Evolutionary conservation across 768 basidiomycete species (phyloP).

Genomic region (Russula abietina): DNA sequence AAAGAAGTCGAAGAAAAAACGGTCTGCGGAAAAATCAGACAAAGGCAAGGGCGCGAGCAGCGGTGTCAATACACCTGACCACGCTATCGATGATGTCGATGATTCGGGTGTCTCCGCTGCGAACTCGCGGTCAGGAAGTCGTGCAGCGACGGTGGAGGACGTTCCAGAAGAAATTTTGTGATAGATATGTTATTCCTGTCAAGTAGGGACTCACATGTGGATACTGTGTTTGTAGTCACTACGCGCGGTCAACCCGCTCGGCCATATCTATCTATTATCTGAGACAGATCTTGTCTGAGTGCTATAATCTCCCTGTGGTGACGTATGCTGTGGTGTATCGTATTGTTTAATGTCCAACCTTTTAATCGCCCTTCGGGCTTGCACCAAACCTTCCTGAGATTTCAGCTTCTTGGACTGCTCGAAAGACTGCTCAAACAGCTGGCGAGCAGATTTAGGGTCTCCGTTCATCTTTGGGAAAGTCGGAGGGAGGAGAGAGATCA

Average conservation of each 20-base stretch:
- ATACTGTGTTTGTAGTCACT: slow-evolving; percentile 9
- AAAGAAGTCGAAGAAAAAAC: slow-evolving; percentile 60
- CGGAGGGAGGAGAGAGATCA: too few relatives aligned
- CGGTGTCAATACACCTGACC: slow-evolving; percentile 32
- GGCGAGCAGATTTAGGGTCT: slow-evolving; percentile 16
- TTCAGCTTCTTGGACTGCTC: slow-evolving; percentile 20
- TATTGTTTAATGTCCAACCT: slow-evolving; percentile 15
- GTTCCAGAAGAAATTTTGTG: slow-evolving; percentile 31
- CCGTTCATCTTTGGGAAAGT: slow-evolving; percentile 14
- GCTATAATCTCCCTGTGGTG: neutral
- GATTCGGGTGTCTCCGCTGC: slow-evolving; percentile 34
- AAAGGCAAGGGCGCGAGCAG: slow-evolving; percentile 38
- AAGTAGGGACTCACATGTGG: neutral
- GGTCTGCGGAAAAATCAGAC: slow-evolving; percentile 46
- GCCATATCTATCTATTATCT: slow-evolving; percentile 20
- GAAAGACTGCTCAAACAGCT: slow-evolving; percentile 18
- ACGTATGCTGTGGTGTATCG: neutral
- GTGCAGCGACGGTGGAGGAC: slow-evolving; percentile 32
- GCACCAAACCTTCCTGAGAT: slow-evolving; percentile 19
- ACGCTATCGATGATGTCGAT: slow-evolving; percentile 38
- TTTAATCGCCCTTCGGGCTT: slow-evolving; percentile 20
- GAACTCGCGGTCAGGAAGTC: slow-evolving; percentile 33
- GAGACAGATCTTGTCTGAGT: slow-evolving; percentile 14
- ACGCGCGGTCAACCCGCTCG: neutral
- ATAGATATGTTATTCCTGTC: slow-evolving; percentile 5